Percentiles rank a stretch among this genome's conserved stretches.
Conservation (phyloP, 257 asterid species). For the Solanum etuberosum region DNA sequence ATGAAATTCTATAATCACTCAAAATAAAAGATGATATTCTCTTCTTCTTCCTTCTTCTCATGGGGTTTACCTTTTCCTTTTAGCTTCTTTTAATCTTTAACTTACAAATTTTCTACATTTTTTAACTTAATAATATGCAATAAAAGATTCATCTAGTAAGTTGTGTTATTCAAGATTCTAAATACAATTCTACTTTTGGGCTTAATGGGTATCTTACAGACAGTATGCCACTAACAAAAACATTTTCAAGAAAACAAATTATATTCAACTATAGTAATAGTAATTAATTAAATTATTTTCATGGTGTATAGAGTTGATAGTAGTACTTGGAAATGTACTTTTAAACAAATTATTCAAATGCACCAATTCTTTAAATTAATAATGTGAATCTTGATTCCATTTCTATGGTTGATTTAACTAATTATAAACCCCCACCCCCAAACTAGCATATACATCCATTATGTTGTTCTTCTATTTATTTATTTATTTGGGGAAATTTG, state of each 20-base stretch:
- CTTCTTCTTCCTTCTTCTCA: constrained; percentile 24
- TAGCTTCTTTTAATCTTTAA: constrained; percentile 12
- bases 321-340: constrained; percentile 3
- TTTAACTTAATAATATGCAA: background rate
- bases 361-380: background rate
- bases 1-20: constrained; percentile 10
- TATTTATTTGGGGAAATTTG: background rate
- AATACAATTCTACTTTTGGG: background rate
- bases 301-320: background rate
- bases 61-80: constrained; percentile 17
- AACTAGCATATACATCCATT: constrained; percentile 21
- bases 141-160: constrained; percentile 19
- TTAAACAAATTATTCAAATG: background rate
- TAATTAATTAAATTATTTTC: background rate
- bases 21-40: constrained; percentile 39
- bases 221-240: background rate
- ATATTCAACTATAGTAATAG: background rate
- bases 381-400: constrained; percentile 2
- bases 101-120: constrained; percentile 17
- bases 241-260: background rate
- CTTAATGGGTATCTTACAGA: background rate
- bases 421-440: background rate
- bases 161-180: constrained; percentile 1
- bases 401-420: background rate
- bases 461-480: background rate